These are phyloP conservation scores for Dichotomopilus funicola DNA, from an alignment of 2,329 filamentous ascomycete species.

Conservation along the genomic window DNA sequence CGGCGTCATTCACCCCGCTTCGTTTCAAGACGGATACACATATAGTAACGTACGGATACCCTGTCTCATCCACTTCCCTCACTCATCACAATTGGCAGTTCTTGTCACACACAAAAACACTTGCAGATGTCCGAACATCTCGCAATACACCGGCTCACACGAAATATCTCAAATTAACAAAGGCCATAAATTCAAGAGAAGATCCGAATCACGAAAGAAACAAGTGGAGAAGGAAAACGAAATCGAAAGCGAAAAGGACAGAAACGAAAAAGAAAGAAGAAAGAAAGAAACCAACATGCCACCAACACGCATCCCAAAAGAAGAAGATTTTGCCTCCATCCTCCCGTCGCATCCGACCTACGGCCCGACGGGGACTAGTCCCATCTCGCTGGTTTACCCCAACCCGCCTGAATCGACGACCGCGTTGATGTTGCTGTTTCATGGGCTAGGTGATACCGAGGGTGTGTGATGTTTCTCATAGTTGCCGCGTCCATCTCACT, in stretches of 20 bases:
- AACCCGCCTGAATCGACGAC: constrained; percentile 54
- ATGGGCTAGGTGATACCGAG: constrained; percentile 38
- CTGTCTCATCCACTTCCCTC: no score
- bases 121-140: no score
- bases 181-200: no score
- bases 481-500: no score
- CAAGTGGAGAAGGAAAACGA: neutral
- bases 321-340: constrained; percentile 41
- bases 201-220: neutral
- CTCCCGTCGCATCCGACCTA: constrained; percentile 33
- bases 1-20: no score
- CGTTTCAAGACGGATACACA: no score
- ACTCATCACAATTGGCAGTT: no score
- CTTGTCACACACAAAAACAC: no score
- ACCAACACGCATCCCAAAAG: constrained; percentile 44
- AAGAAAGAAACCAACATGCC: constrained; percentile 30
- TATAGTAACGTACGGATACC: no score
- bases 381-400: constrained; percentile 9
- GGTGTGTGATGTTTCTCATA: neutral
- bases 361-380: constrained; percentile 30
- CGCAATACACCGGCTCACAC: neutral
- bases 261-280: neutral
- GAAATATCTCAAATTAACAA: neutral
- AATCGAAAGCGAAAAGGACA: neutral
- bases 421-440: constrained; percentile 73